Base-by-base conservation (phyloP, 305 asterid genomes). In the Fraxinus greggii region DNA sequence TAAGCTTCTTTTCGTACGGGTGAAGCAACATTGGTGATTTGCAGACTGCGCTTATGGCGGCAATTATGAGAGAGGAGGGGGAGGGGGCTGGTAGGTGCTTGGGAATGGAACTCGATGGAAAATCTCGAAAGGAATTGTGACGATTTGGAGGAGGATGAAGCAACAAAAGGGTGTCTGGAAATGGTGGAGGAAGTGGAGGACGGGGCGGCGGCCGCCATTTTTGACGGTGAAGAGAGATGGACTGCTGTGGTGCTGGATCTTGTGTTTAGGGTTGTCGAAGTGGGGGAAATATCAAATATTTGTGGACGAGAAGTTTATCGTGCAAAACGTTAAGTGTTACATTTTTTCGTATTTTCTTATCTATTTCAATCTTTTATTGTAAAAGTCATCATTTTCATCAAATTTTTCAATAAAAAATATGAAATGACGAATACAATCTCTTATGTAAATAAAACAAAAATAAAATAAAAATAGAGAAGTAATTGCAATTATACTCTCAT, bases 121-220 rank as follows among this genome's bases (percentile, higher is more conserved):
- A 77, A 83, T 32, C 81, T 82, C 4, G 88, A 36, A n/a, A 78
- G 35, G 1, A 83, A 77, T 54, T 54, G 81, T 0, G 84, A 38
- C n/a, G 86, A 82, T 5, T 67, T 65, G 74, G 83, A 40, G 45
- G 38, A 70, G 10, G 80, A 79, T 45, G 21, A 45, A 45, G 19
- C 21, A 33, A 76, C 24, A 1, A 70, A 15, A 3, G 76, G 74
- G 3, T 19, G 83, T 36, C 65, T 82, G 38, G 81, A 45, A n/a
- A 75, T 33, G 84, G 86, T 65, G 77, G 86, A 2, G 24, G 87
- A 61, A 78, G 84, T 9, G 56, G 86, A 15, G 65, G 84, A 65
- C 1, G 89, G 70, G 24, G 84, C 72, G 23, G 87, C 45, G 75
- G 89, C 86, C 81, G 88, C 89, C 90, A 87, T 90, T 79, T 21